Evolutionary conservation across 768 basidiomycete genomes (phyloP).

Genomic region (Amanita exitialis): DNA sequence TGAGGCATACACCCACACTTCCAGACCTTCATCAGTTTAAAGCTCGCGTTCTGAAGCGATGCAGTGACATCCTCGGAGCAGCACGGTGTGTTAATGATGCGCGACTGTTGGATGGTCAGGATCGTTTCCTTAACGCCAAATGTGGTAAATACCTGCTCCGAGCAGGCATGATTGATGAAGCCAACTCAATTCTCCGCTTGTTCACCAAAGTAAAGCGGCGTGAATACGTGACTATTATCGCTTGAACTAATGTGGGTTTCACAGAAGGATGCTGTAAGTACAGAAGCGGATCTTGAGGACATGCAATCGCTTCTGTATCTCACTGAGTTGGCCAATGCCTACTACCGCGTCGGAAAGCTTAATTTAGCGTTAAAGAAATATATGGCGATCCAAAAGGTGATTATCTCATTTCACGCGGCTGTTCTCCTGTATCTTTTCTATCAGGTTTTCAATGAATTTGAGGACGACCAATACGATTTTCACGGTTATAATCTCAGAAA

Average conservation of each 20-base stretch:
- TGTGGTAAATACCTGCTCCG: slow-evolving; percentile 83
- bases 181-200: slow-evolving; percentile 61
- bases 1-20: slow-evolving; percentile 84
- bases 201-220: slow-evolving; percentile 73
- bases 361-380: slow-evolving; percentile 83
- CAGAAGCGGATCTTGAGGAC: slow-evolving; percentile 78
- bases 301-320: slow-evolving; percentile 93
- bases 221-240: neutral
- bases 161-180: slow-evolving; percentile 73
- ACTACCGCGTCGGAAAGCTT: slow-evolving; percentile 51
- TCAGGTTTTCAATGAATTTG: slow-evolving; percentile 75
- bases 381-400: slow-evolving; percentile 63
- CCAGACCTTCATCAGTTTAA: slow-evolving; percentile 82
- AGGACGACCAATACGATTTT: slow-evolving; percentile 98
- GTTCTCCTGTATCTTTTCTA: neutral
- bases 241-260: neutral
- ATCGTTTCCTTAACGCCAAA: slow-evolving; percentile 92
- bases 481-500: slow-evolving; percentile 91
- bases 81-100: slow-evolving; percentile 75
- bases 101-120: slow-evolving; percentile 81
- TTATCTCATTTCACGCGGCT: neutral
- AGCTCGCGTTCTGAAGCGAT: slow-evolving; percentile 78
- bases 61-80: slow-evolving; percentile 71
- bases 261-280: slow-evolving; percentile 77
- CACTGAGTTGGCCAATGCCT: slow-evolving; percentile 69